A percentile compares a stretch with the other conserved stretches of the same genome.
phyloP scores from a whole-genome alignment of 2,329 filamentous ascomycete species.

The Calonectria naviculata region DNA sequence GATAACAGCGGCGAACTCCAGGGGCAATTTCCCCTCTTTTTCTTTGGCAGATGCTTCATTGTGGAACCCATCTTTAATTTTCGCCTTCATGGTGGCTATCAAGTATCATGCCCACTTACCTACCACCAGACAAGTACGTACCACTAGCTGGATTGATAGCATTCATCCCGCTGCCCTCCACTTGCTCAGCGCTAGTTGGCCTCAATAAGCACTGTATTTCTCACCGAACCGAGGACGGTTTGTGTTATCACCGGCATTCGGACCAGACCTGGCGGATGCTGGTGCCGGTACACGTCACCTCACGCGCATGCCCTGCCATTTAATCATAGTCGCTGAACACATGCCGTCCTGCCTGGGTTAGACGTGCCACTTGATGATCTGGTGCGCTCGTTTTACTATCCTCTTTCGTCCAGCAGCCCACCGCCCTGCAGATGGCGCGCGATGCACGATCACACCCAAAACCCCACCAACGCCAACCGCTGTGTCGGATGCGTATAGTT shows the following conservation, averaged over 20 bases:
- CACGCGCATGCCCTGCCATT: neutral
- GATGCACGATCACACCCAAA: neutral
- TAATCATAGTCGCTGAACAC: too few relatives aligned
- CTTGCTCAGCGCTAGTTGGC: neutral
- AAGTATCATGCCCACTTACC: too few relatives aligned
- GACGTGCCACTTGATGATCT: neutral
- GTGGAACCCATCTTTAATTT: too few relatives aligned
- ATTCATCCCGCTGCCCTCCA: neutral
- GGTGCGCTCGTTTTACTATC: neutral
- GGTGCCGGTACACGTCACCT: neutral
- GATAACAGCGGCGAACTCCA: too few relatives aligned
- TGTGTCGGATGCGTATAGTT: neutral
- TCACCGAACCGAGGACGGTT: neutral
- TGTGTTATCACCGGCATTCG: neutral
- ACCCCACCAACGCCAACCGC: neutral
- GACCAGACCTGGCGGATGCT: neutral
- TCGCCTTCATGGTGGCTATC: too few relatives aligned
- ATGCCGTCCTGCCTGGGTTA: neutral
- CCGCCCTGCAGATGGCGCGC: neutral
- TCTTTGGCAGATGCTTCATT: too few relatives aligned
- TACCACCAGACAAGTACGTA: too few relatives aligned
- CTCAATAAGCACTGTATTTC: neutral
- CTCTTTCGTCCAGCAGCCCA: neutral
- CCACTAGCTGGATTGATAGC: too few relatives aligned
- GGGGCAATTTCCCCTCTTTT: too few relatives aligned